phyloP scores from a whole-genome alignment of 768 basidiomycete species.

The Leccinum aurantiacum region DNA sequence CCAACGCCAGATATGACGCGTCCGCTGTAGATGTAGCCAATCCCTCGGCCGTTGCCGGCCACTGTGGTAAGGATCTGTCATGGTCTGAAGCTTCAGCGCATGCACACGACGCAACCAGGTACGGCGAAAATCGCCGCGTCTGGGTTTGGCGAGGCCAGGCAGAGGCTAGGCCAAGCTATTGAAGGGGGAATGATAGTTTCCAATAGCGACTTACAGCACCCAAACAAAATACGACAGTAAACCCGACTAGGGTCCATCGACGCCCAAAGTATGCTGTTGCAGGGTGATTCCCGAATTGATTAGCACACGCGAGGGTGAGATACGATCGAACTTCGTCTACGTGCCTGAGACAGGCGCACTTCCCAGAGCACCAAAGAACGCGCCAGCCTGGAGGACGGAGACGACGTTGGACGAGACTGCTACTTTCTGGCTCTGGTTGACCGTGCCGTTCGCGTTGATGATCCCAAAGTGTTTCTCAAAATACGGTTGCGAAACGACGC shows the following conservation, averaged over 20 bases:
- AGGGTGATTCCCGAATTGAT: background rate
- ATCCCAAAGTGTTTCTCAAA: slow-evolving; percentile 67
- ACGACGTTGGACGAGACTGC: slow-evolving; percentile 80
- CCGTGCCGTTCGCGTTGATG: slow-evolving; percentile 41
- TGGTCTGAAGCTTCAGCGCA: background rate
- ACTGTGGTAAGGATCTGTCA: slow-evolving; percentile 68
- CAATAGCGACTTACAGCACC: slow-evolving; percentile 55
- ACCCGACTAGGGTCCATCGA: slow-evolving; percentile 58
- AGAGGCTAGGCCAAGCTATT: slow-evolving; percentile 25
- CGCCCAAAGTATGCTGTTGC: slow-evolving; percentile 62
- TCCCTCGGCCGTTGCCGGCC: slow-evolving; percentile 53
- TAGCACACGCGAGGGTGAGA: background rate
- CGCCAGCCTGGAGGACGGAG: slow-evolving; percentile 83
- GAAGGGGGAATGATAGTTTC: background rate
- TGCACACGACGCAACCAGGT: background rate
- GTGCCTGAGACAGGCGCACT: slow-evolving; percentile 69
- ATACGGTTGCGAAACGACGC: slow-evolving; percentile 62
- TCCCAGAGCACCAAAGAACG: slow-evolving; percentile 83
- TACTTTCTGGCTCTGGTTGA: slow-evolving; percentile 41
- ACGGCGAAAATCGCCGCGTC: background rate
- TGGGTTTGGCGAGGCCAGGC: background rate
- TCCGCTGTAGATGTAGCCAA: slow-evolving; percentile 75
- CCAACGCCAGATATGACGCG: slow-evolving; percentile 80
- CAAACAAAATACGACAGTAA: slow-evolving; percentile 61
- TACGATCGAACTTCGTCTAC: slow-evolving; percentile 33